These are phyloP conservation scores for Penicillium sp. DNA, from an alignment of 2,329 filamentous ascomycete genomes.

Conservation along the genomic window DNA sequence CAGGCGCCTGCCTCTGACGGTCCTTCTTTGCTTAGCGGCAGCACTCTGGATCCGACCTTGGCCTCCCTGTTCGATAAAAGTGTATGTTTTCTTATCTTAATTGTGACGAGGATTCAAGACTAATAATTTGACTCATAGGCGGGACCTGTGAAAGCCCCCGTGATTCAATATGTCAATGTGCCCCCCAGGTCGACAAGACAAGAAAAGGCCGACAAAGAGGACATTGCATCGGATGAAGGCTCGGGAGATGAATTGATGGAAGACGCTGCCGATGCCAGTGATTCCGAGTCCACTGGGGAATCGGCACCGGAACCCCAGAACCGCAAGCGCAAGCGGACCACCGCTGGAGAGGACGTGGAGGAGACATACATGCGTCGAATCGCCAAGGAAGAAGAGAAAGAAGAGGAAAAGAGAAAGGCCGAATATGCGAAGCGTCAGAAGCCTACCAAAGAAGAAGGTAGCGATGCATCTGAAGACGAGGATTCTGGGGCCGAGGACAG, in stretches of 20 bases:
- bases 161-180: conserved; percentile 19
- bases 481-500: conserved; percentile 32
- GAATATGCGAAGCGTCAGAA: conserved; percentile 42
- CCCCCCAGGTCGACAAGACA: conserved; percentile 9
- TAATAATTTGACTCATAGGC: conserved; percentile 27
- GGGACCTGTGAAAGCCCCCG: conserved; percentile 42
- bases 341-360: conserved; percentile 48
- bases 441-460: conserved; percentile 32
- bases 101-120: neutral
- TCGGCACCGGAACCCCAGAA: conserved; percentile 23
- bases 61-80: conserved; percentile 70
- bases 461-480: conserved; percentile 26
- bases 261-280: conserved; percentile 46
- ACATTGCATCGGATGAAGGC: conserved; percentile 28
- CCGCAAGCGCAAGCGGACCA: conserved; percentile 56
- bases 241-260: conserved; percentile 41
- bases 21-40: conserved; percentile 53
- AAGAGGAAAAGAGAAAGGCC: conserved; percentile 33
- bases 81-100: conserved; percentile 52
- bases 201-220: conserved; percentile 22
- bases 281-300: conserved; percentile 52
- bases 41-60: conserved; percentile 66
- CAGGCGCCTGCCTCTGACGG: conserved; percentile 15
- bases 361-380: conserved; percentile 46
- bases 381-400: conserved; percentile 44